Evolutionary conservation across 2,329 filamentous ascomycete species (phyloP).

Genomic region (Penicillium sp.): DNA sequence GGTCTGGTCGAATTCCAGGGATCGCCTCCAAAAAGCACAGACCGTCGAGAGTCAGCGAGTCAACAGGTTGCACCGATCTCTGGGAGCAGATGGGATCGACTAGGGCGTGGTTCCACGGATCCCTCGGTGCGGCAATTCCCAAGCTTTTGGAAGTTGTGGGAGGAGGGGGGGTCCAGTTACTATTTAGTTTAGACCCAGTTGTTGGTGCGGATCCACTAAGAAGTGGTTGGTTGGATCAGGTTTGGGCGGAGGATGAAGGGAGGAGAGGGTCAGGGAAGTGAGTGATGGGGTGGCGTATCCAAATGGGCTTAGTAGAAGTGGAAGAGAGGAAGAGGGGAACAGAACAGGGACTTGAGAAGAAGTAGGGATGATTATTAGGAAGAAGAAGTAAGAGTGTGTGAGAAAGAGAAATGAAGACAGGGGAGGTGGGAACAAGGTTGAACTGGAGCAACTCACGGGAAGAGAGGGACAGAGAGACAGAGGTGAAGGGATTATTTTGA

Average conservation of each 20-base stretch:
- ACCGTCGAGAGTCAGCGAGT: constrained; percentile 31
- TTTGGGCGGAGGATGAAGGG: neutral
- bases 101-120: constrained; percentile 32
- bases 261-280: neutral
- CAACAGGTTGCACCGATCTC: constrained; percentile 34
- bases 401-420: neutral
- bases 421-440: neutral
- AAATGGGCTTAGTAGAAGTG: neutral
- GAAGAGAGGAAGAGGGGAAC: neutral
- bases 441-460: constrained; percentile 5
- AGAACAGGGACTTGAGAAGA: neutral
- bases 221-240: neutral
- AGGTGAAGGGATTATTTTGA: neutral
- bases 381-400: neutral
- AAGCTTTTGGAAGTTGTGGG: constrained; percentile 25
- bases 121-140: constrained; percentile 38
- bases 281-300: constrained; percentile 1
- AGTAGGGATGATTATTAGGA: neutral
- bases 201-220: constrained; percentile 12
- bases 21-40: constrained; percentile 33
- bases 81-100: constrained; percentile 35
- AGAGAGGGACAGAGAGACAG: neutral
- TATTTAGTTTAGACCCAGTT: neutral
- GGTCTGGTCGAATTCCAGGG: constrained; percentile 21
- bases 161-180: neutral